Evolutionary conservation across 352 stramenopile genomes (phyloP).

Genomic region (Globisporangium viniferum): DNA sequence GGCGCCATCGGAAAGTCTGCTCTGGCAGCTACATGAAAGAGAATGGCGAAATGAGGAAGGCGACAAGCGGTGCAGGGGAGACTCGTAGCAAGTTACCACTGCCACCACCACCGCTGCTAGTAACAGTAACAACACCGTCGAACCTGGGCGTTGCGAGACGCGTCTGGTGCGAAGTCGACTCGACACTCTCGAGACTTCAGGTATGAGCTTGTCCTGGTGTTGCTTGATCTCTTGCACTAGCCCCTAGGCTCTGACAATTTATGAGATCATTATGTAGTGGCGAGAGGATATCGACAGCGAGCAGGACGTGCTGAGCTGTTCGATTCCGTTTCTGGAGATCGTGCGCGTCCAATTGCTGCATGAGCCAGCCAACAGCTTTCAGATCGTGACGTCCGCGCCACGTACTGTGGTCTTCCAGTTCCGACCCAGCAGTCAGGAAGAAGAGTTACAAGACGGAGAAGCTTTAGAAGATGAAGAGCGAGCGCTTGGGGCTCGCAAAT

Average conservation of each 20-base stretch:
- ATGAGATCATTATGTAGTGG: slow-evolving; percentile 25
- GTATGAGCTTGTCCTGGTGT: neutral
- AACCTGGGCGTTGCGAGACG: slow-evolving; percentile 35
- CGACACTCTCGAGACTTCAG: slow-evolving; percentile 34
- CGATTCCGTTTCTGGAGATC: slow-evolving; percentile 36
- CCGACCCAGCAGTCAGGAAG: slow-evolving; percentile 13
- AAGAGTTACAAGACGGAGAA: neutral
- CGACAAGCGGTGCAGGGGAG: slow-evolving; percentile 2
- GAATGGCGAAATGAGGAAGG: neutral
- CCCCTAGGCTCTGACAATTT: neutral
- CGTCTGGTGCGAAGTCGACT: slow-evolving; percentile 58
- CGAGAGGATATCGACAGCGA: slow-evolving; percentile 22
- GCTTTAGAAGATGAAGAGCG: slow-evolving; percentile 4
- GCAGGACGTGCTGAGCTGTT: slow-evolving; percentile 10
- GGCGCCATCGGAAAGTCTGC: slow-evolving; percentile 23
- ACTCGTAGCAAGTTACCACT: neutral
- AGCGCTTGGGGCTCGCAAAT: neutral
- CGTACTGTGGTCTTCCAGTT: slow-evolving; percentile 50
- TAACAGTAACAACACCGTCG: neutral
- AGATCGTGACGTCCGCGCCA: slow-evolving; percentile 28
- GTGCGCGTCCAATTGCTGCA: slow-evolving; percentile 20
- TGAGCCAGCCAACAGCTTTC: slow-evolving; percentile 29
- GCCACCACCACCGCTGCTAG: too few species aligned
- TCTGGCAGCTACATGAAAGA: neutral
- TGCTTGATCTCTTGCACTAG: neutral